These are phyloP conservation scores for Penicillium tannophilum DNA, from an alignment of 495 filamentous ascomycete genomes.

Conservation along the genomic window DNA sequence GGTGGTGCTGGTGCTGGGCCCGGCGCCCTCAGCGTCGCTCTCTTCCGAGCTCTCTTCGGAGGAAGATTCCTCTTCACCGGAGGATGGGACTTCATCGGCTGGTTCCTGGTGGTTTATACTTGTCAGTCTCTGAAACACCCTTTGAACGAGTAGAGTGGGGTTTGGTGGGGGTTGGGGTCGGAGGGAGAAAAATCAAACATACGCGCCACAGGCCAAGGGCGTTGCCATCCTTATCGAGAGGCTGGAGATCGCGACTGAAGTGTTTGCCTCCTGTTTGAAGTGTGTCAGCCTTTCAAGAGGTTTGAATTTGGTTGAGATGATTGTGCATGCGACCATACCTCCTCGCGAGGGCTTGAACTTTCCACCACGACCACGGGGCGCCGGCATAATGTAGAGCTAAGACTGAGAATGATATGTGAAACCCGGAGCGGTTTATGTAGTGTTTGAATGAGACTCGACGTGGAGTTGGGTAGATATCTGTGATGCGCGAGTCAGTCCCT, in stretches of 20 bases:
- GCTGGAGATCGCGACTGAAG: conserved; percentile 86
- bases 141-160: background rate
- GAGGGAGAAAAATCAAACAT: conserved; percentile 26
- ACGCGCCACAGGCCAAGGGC: conserved; percentile 75
- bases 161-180: background rate
- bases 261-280: conserved; percentile 78
- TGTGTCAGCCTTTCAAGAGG: background rate
- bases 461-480: conserved; percentile 1
- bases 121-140: background rate
- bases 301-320: background rate
- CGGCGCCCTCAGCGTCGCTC: conserved; percentile 42
- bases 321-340: conserved; percentile 56
- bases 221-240: conserved; percentile 83
- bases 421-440: background rate
- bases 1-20: conserved; percentile 23
- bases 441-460: background rate
- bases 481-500: background rate
- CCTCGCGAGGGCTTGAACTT: conserved; percentile 96
- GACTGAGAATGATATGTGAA: background rate
- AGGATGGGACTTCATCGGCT: conserved; percentile 42
- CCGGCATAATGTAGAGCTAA: conserved; percentile 33
- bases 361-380: conserved; percentile 70
- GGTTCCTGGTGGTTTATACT: conserved; percentile 42
- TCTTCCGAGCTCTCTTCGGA: conserved; percentile 42
- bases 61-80: conserved; percentile 46